Base-by-base conservation (phyloP, 768 basidiomycete species). In the Pleurotus salmoneostramineus region DNA sequence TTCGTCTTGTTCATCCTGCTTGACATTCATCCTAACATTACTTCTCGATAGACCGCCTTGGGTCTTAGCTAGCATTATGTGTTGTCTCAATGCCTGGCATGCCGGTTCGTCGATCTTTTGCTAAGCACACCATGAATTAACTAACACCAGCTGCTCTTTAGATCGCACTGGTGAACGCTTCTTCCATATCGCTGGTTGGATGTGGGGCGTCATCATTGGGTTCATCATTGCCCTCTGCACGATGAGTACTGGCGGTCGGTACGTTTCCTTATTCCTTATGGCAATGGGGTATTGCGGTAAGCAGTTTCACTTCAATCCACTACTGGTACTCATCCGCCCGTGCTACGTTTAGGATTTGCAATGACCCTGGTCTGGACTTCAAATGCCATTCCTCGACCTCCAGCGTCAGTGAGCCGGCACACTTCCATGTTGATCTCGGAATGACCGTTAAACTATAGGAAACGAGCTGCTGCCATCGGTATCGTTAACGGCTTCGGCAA, bases 21-120 rank as follows among this genome's bases (percentile, higher is more conserved):
- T n/a, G n/a, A n/a, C n/a, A n/a, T n/a, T n/a, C n/a, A n/a, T n/a
- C n/a, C n/a, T n/a, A n/a, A n/a, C n/a, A n/a, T n/a, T n/a, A n/a
- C n/a, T n/a, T n/a, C n/a, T n/a, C n/a, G n/a, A n/a, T n/a, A 87
- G 85, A 3, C 86, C 86, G 2, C 86, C 84, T 6, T 87, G 85
- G 85, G 70, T 85, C n/a, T 63, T 84, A 12, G 73, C 83, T 2
- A 74, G 81, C 0, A 68, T 82, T 40, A 66, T 79, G 1, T 82
- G 80, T 58, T 73, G 75, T 42, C 55, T 79, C 17, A 83, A 77
- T 62, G 84, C 83, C 1, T 80, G 81, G 79, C 73, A 85, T 63
- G 80, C 81, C 37, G 73, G 73, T 73, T 44, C n/a, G 44, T 51
- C 6, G 48, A 12, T 15, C 37, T 40, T 12, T 12, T 40, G 37